phyloP scores from a whole-genome alignment of 2,329 filamentous ascomycete species.

The Dactylellina drechsleri region DNA sequence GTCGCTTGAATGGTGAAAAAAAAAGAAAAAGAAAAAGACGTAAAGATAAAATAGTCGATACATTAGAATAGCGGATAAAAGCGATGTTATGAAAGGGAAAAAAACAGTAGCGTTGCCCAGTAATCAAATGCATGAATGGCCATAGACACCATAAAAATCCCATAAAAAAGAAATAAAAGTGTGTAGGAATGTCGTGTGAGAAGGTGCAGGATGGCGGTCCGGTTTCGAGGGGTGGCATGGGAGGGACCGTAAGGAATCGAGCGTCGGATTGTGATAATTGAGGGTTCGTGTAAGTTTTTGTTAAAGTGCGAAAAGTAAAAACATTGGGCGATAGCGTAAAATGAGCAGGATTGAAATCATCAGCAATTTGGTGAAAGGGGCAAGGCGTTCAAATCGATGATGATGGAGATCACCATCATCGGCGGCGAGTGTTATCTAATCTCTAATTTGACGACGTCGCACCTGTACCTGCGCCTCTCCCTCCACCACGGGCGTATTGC shows the following conservation, averaged over 20 bases:
- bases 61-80: slow-evolving; percentile 30
- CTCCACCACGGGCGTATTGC: slow-evolving; percentile 27
- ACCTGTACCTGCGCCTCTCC: slow-evolving; percentile 21
- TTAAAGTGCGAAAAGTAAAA: too few relatives aligned
- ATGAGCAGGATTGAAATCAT: too few relatives aligned
- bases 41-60: background rate
- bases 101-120: slow-evolving; percentile 31
- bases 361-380: background rate
- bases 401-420: background rate
- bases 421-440: slow-evolving; percentile 17
- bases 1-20: slow-evolving; percentile 38
- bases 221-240: too few relatives aligned
- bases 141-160: slow-evolving; percentile 43
- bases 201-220: background rate
- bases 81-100: slow-evolving; percentile 14
- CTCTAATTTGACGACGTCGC: slow-evolving; percentile 47
- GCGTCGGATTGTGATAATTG: too few relatives aligned
- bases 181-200: slow-evolving; percentile 12
- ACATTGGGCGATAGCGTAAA: too few relatives aligned
- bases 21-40: too few relatives aligned
- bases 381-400: too few relatives aligned
- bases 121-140: slow-evolving; percentile 46
- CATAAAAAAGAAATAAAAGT: slow-evolving; percentile 37
- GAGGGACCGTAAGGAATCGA: too few relatives aligned
- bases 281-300: too few relatives aligned